Base-by-base conservation (phyloP, 2,329 filamentous ascomycete species). In the Aspergillus fijiensis region DNA sequence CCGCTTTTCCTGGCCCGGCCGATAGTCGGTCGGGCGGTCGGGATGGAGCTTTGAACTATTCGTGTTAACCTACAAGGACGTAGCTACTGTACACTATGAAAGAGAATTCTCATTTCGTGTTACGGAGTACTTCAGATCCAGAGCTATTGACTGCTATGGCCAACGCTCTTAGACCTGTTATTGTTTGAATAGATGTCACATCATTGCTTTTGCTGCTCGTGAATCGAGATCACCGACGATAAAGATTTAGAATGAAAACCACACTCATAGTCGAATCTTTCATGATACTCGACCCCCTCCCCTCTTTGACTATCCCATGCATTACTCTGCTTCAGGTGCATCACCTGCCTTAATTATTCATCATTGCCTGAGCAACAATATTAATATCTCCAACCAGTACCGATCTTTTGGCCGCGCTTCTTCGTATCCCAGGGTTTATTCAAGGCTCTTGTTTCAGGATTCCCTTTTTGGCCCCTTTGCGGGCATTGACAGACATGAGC, bases 31-130 rank as follows among this genome's bases (percentile, higher is more conserved):
- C 39, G 5, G 39, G 27, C 27, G 27, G 27, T 45, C 39, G 39
- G 39, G 39, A 54, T 21, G 39, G 19, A 23, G 60, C 60, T 62
- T 59, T 57, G 53, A 49, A 35, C 49, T 51, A 49, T 60, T 39
- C 55, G 49, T 61, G 49, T 39, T n/a, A 29, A 29, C 27, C 9
- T 9, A 10, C 7, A 29, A 29, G 6, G 10, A 29, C 23, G 4
- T 23, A 1, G 23, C 4, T 23, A 29, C 7, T 23, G 23, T 29
- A 29, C 27, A 29, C 27, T 29, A 35, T 35, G 11, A 35, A 35
- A 16, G 14, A 35, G 33, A 16, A 35, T 35, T 35, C 11, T 12
- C 12, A 35, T 35, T 35, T 35, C 27, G 27, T 7, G 33, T 5
- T 4, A 12, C 14, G 11, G 5, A 12, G 11, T 35, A 16, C 14